Conservation (phyloP, 352 stramenopile species). For the Globisporangium cystogenes region DNA sequence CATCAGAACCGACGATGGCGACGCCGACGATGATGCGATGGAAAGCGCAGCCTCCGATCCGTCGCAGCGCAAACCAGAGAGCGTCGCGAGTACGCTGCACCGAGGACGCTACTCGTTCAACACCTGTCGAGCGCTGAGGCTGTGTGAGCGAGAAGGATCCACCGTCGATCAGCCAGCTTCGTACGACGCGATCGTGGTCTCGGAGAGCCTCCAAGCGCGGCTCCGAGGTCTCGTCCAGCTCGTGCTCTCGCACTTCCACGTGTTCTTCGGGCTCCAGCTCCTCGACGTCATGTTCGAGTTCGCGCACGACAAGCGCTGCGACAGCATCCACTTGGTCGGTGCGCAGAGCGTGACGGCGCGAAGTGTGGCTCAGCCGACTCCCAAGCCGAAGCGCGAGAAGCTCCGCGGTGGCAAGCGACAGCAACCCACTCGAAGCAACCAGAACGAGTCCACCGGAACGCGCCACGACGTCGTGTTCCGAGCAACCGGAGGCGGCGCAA, state of each 20-base stretch:
- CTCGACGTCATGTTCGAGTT: constrained; percentile 10
- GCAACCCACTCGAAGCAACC: background rate
- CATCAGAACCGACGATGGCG: background rate
- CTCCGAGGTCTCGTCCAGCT: background rate
- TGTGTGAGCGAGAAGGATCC: background rate
- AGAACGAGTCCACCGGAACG: background rate
- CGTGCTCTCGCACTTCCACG: constrained; percentile 9
- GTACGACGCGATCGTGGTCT: background rate
- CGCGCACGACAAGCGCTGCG: background rate
- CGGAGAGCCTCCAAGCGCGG: background rate
- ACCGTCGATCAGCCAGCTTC: background rate
- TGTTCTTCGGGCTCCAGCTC: constrained; percentile 8
- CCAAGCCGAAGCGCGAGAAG: background rate
- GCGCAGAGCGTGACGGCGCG: constrained; percentile 7
- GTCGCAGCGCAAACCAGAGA: background rate
- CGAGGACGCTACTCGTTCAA: constrained; percentile 3
- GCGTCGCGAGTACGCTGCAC: background rate
- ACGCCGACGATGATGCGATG: background rate
- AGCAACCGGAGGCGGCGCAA: too few relatives aligned
- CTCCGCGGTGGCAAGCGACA: background rate
- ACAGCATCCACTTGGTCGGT: constrained; percentile 12
- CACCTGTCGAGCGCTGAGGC: background rate
- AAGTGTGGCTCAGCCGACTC: background rate
- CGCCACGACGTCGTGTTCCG: background rate
- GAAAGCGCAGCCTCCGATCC: background rate